A percentile compares a stretch with the other conserved stretches of the same genome.
These are phyloP conservation scores for Geotrichum candidum DNA, from an alignment of 1,139 yeast genomes.

Conservation along the genomic window DNA sequence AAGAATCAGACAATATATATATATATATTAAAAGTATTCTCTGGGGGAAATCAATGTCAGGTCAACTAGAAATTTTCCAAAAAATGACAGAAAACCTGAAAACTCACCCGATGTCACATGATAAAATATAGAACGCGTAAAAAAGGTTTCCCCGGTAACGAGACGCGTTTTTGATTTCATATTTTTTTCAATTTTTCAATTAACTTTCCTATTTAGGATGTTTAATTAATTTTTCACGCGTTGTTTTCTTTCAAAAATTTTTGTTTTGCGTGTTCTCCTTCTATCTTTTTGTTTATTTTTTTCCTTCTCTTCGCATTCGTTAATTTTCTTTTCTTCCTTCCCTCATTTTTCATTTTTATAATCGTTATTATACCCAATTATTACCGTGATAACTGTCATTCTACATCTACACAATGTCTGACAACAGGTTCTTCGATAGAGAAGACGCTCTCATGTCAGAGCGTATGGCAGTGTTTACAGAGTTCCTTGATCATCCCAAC, in stretches of 20 bases:
- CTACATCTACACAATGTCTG: slow-evolving; percentile 7
- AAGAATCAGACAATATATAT: not conserved
- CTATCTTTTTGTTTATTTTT: not conserved
- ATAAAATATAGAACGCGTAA: not conserved
- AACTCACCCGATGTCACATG: not conserved
- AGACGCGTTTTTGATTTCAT: not conserved
- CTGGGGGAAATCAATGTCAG: not conserved
- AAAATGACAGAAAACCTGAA: not conserved
- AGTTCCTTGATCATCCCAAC: slow-evolving; percentile 62
- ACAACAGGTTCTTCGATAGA: slow-evolving; percentile 9
- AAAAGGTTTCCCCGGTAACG: not conserved
- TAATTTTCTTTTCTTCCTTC: not conserved
- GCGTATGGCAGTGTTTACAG: slow-evolving; percentile 82
- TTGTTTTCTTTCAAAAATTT: not conserved
- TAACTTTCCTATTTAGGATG: slow-evolving; percentile 8
- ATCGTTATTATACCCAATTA: not conserved
- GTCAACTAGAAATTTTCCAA: not conserved
- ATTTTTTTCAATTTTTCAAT: not conserved
- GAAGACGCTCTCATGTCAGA: slow-evolving; percentile 37
- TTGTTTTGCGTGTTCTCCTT: slow-evolving; percentile 2
- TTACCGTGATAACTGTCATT: not conserved
- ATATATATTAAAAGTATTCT: not conserved
- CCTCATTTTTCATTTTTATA: not conserved
- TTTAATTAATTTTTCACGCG: slow-evolving; percentile 10
- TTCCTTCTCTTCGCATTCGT: not conserved